Percentiles rank a stretch among this genome's conserved stretches.
phyloP scores from a whole-genome alignment of 345 rosid species.

The Corchorus capsularis region DNA sequence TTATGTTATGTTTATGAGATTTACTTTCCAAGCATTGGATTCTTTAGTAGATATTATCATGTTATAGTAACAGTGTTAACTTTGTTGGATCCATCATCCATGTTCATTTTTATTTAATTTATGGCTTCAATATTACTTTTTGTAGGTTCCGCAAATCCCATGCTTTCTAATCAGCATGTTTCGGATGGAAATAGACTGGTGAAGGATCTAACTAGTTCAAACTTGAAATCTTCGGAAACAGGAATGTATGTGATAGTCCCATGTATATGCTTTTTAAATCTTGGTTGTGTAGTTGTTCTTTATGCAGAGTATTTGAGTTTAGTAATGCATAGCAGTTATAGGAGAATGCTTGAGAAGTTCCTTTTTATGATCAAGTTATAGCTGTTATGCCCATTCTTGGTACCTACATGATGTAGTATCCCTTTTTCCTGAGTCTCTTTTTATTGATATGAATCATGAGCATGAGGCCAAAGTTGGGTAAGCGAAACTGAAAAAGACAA shows the following conservation, averaged over 20 bases:
- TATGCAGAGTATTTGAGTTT: not conserved
- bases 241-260: slow-evolving; percentile 51
- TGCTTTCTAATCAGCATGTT: slow-evolving; percentile 72
- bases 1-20: not conserved
- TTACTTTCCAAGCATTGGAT: slow-evolving; percentile 3
- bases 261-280: not conserved
- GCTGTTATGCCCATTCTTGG: not conserved
- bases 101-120: not conserved
- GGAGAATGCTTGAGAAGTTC: not conserved
- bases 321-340: not conserved
- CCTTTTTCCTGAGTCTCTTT: not conserved
- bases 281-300: not conserved
- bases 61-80: too few relatives aligned
- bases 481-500: not conserved
- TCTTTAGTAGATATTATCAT: not conserved
- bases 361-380: not conserved
- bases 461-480: not conserved
- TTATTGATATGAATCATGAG: not conserved
- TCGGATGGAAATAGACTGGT: slow-evolving; percentile 65
- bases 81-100: not conserved
- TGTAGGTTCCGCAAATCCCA: slow-evolving; percentile 83
- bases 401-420: not conserved
- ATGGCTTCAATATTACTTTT: slow-evolving; percentile 2
- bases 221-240: slow-evolving; percentile 44
- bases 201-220: slow-evolving; percentile 48